Conservation (phyloP, 176 grass and related monocot species). For the Ensete glaucum region DNA sequence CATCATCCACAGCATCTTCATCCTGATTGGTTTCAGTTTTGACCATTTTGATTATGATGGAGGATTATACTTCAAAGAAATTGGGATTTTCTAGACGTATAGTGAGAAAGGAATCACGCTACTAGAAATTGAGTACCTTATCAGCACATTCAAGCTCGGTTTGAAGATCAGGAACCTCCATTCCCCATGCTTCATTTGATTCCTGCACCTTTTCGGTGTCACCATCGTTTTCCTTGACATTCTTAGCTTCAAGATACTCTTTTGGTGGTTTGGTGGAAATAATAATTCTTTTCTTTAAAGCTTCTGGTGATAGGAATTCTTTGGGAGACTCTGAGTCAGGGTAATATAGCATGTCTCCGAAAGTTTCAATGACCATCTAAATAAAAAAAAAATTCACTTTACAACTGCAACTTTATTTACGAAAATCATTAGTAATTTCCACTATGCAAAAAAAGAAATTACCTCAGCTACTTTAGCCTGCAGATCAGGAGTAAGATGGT, state of each 20-base stretch:
- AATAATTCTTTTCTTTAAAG: constrained; percentile 59
- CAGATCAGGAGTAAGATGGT: constrained; percentile 84
- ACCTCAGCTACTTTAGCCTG: constrained; percentile 96
- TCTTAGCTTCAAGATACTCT: constrained; percentile 78
- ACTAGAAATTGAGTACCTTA: constrained; percentile 29
- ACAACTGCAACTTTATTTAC: neutral
- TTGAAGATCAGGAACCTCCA: constrained; percentile 63
- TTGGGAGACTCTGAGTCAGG: constrained; percentile 67
- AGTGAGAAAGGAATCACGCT: neutral
- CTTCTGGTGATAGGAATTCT: constrained; percentile 89
- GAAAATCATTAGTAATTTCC: neutral
- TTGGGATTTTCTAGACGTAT: constrained; percentile 1
- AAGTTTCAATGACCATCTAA: constrained; percentile 87
- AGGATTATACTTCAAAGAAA: constrained; percentile 17
- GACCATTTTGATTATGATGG: constrained; percentile 35
- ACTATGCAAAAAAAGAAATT: neutral
- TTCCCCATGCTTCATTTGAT: constrained; percentile 54
- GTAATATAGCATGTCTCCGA: constrained; percentile 79
- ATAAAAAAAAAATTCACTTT: constrained; percentile 14
- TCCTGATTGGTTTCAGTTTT: constrained; percentile 7
- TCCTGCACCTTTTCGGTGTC: constrained; percentile 30
- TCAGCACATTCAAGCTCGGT: constrained; percentile 39
- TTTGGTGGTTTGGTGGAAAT: constrained; percentile 93
- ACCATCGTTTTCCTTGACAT: constrained; percentile 34
- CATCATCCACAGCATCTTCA: neutral